Conservation (phyloP, 768 basidiomycete genomes). For the Lactifluus volemus region DNA sequence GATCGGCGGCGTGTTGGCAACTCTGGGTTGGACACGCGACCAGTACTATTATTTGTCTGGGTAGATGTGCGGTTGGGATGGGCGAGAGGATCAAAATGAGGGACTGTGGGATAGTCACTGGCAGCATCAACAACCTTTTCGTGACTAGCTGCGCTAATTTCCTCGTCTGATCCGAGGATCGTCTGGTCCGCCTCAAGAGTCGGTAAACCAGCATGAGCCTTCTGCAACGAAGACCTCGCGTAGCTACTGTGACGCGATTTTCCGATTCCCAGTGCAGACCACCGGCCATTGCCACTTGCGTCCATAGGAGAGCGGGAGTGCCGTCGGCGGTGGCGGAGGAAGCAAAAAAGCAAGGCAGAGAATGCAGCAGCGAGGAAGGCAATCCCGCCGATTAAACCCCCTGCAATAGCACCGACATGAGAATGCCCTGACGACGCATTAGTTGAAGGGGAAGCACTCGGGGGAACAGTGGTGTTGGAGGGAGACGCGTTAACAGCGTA, state of each 20-base stretch:
- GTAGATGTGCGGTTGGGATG: conserved; percentile 8
- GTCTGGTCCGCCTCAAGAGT: not conserved
- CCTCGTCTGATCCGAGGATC: conserved; percentile 15
- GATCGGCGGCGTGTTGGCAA: not conserved
- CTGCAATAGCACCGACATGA: conserved; percentile 40
- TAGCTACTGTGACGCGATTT: not conserved
- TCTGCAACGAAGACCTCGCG: not conserved
- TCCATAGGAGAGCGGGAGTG: not conserved
- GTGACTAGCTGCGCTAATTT: conserved; percentile 9
- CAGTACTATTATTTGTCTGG: not conserved
- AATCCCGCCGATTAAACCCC: conserved; percentile 42
- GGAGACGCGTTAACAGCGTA: conserved; percentile 18
- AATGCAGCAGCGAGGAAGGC: conserved; percentile 31
- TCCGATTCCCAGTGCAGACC: not conserved
- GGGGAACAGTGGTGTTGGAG: conserved; percentile 10
- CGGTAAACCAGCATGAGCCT: not conserved
- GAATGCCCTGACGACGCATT: conserved; percentile 1
- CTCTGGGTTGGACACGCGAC: not conserved
- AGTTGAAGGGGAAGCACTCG: conserved; percentile 8
- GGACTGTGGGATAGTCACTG: no score
- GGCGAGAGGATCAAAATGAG: not conserved
- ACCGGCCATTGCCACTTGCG: not conserved
- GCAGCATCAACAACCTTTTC: conserved; percentile 6
- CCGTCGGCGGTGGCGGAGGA: conserved; percentile 5
- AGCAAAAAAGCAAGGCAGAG: conserved; percentile 19